Base-by-base conservation (phyloP, 192 early-diverging fungal genomes). In the Pilobolus umbonatus region DNA sequence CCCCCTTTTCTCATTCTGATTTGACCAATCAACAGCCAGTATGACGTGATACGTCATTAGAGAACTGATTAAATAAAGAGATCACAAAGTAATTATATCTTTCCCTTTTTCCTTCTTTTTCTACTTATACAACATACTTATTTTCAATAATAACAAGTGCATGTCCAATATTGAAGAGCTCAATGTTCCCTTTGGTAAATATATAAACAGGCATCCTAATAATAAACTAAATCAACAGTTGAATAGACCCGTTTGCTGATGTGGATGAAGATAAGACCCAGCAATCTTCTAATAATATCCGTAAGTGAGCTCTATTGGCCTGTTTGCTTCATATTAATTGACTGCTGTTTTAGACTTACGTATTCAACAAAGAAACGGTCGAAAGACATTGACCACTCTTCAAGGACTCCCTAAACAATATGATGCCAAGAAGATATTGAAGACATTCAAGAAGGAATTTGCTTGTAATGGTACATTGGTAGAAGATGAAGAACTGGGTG, bases 381-480 rank as follows among this genome's bases (percentile, higher is more conserved):
- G 92, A 69, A 98, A 98, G 81, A 95, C 93, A 57, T 74, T 95
- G 63, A 97, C 96, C 14, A 97, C 96, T 26, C 82, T 98, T 42
- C 90, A 93, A 71, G 96, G 96, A 31, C 82, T 98, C 28, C 85
- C 91, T 48, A 73, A 73, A 19, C 85, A 91, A 58, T 80, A 92
- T 57, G 94, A 96, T 73, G 80, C 85, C 62, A 96, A 95, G 80
- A 82, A 82, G 54, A 76, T 98, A 66, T 78, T 96, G 65, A 98
- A 98, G 80, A 88, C 85, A 50, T 93, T 98, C 69, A 98, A 96
- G 80, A 95, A 95, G 79, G 86, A 88, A 30, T 96, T 95, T 72
- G 94, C 91, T 32, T 98, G 96, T 82, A 95, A 93, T 76, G 96
- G 96, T 38, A 93, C 82, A n/a, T 76, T 98, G 34, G 85, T 95